These are phyloP conservation scores for Rosa hybrid DNA, from an alignment of 331 rosid species.

Conservation along the genomic window DNA sequence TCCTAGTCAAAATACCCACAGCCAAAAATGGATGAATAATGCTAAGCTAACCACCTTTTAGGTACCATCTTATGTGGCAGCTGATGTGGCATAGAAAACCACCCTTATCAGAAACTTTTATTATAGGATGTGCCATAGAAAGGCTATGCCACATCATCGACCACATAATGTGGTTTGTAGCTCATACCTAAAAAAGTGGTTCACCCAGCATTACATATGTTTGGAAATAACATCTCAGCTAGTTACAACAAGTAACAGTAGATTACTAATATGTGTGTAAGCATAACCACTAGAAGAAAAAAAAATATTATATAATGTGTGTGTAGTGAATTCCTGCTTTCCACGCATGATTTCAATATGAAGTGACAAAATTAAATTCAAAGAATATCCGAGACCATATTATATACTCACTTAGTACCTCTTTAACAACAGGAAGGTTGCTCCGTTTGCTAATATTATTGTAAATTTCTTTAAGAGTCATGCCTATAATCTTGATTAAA, in stretches of 20 bases:
- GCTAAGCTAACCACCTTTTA: not conserved
- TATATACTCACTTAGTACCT: conserved; percentile 49
- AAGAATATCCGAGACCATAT: conserved; percentile 12
- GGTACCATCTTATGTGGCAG: too few species aligned
- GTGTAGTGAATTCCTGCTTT: too few species aligned
- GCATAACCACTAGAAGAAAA: too few species aligned
- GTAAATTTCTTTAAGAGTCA: conserved; percentile 63
- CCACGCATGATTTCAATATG: not conserved
- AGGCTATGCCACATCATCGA: too few species aligned
- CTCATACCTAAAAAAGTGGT: too few species aligned
- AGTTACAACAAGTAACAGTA: not conserved
- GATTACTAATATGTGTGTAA: not conserved
- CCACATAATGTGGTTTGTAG: too few species aligned
- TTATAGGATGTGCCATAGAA: too few species aligned
- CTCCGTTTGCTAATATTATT: conserved; percentile 44
- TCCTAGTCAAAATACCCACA: not conserved
- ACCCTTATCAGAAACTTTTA: too few species aligned
- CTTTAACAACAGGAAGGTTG: conserved; percentile 58
- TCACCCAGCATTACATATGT: too few species aligned
- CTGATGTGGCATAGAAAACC: too few species aligned
- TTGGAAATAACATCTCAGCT: not conserved
- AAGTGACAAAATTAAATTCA: conserved; percentile 7
- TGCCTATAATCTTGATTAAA: conserved; percentile 62
- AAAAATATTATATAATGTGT: too few species aligned
- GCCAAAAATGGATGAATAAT: not conserved